Evolutionary conservation across 2,329 filamentous ascomycete species (phyloP).

Genomic region (Xylaria sp.): DNA sequence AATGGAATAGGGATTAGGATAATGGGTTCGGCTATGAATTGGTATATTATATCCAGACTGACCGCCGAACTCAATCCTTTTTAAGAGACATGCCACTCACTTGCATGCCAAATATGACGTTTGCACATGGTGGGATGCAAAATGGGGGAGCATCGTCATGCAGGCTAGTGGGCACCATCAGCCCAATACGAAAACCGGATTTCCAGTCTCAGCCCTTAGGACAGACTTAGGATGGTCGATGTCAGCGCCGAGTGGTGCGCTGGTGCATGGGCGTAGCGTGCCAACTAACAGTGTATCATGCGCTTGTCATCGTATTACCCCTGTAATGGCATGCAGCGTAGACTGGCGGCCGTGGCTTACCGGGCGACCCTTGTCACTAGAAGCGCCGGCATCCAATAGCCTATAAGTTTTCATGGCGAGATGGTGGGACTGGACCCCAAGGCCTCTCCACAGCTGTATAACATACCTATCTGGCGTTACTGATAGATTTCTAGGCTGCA

Average conservation of each 20-base stretch:
- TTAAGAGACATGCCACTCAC: slow-evolving; percentile 7
- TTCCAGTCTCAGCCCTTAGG: slow-evolving; percentile 27
- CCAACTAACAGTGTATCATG: slow-evolving; percentile 21
- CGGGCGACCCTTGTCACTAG: slow-evolving; percentile 23
- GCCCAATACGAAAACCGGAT: slow-evolving; percentile 50
- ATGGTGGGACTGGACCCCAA: slow-evolving; percentile 17
- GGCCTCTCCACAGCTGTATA: slow-evolving; percentile 1
- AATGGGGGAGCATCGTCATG: slow-evolving; percentile 28
- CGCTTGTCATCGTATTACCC: slow-evolving; percentile 38
- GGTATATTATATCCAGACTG: slow-evolving; percentile 29
- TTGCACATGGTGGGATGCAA: slow-evolving; percentile 24
- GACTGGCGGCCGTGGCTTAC: slow-evolving; percentile 26
- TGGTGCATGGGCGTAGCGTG: slow-evolving; percentile 17
- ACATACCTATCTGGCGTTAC: not conserved
- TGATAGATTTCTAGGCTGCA: slow-evolving; percentile 7
- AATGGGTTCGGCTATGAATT: slow-evolving; percentile 7
- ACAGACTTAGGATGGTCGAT: slow-evolving; percentile 7
- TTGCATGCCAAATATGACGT: slow-evolving; percentile 29
- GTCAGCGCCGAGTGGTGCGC: slow-evolving; percentile 23
- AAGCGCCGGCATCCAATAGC: slow-evolving; percentile 17
- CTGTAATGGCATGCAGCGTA: slow-evolving; percentile 31
- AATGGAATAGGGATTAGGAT: not conserved
- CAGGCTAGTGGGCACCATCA: slow-evolving; percentile 30
- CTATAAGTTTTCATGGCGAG: not conserved
- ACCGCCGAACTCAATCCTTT: slow-evolving; percentile 15